Evolutionary conservation across 495 filamentous ascomycete genomes (phyloP).

Genomic region (Podospora fimiseda): DNA sequence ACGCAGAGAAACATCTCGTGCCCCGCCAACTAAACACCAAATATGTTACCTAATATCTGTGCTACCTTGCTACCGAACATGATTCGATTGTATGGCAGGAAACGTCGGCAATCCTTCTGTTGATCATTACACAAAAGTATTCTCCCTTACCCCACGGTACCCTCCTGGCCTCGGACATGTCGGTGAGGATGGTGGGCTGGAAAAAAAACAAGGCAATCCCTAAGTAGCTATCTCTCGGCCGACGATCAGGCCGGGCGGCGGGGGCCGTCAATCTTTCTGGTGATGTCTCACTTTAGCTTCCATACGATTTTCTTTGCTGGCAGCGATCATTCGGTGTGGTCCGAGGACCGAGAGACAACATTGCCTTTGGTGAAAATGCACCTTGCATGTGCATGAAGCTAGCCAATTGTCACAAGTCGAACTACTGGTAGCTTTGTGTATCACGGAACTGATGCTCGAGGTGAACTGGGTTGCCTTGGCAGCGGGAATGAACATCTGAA

Average conservation of each 20-base stretch:
- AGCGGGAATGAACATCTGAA: background rate
- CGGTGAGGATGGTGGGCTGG: background rate
- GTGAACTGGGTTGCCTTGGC: background rate
- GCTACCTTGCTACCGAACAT: too few relatives aligned
- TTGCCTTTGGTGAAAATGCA: too few relatives aligned
- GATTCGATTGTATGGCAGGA: background rate
- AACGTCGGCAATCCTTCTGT: background rate
- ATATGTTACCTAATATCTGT: too few relatives aligned
- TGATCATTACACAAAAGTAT: background rate
- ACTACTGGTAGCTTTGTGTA: background rate
- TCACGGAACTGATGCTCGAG: background rate
- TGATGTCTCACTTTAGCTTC: background rate
- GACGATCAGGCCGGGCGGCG: background rate
- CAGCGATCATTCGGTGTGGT: background rate
- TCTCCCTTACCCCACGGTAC: background rate
- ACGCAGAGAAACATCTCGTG: background rate
- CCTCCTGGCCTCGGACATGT: background rate
- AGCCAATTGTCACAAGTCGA: background rate
- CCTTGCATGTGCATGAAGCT: background rate
- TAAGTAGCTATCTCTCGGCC: background rate
- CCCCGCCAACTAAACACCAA: background rate
- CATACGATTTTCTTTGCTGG: background rate
- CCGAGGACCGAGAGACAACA: background rate
- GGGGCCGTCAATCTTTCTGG: background rate
- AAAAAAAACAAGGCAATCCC: background rate